Evolutionary conservation across 805 yeast species (phyloP), one percentile per base, ranked within the genome.

Genomic region (Saccharomycopsis sp.): DNA sequence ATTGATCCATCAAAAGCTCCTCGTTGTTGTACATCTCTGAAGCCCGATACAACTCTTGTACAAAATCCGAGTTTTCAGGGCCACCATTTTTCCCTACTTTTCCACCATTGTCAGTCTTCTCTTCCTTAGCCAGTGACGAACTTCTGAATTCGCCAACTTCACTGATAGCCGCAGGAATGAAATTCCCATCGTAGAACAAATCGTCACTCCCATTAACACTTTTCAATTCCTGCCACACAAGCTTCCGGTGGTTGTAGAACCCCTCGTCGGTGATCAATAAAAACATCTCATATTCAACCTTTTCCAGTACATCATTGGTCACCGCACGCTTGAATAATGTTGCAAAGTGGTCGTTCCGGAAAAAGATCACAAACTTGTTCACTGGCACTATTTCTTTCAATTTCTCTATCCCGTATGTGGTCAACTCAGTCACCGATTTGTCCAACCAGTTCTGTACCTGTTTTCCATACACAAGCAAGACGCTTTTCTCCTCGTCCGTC

Each of bases 281-380:
- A 66, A 80, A 90, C 34, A 92, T 73, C 56, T 76, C 76, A 29
- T 75, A 75, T 47, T 70, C 71, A 16, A 68, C 70, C 21, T 69
- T 68, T 65, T 84, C 84, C 58, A 70, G 21, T 24, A 24, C 24
- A 15, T 48, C 55, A 4, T 68, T 59, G 50, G 62, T 65, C 20
- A 54, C 57, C 2, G 63, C 62, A 44, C 66, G 68, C 53, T 68
- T 68, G 64, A 75, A 79, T 9, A 91, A 67, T 0, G 97, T 89
- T 62, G 80, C 80, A 70, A 89, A 92, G 69, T 91, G 97, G 69
- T 94, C 91, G 70, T 94, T 92, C 66, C 97, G 78, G 73, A 91
- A 94, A 61, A 92, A 79, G 0, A 92, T 82, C 1, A 84, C 80
- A 57, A 84, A 76, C 4, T 84, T 78, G 48, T 83, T 83, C 15